phyloP scores from a whole-genome alignment of 345 rosid species.

The Aethionema arabicum region DNA sequence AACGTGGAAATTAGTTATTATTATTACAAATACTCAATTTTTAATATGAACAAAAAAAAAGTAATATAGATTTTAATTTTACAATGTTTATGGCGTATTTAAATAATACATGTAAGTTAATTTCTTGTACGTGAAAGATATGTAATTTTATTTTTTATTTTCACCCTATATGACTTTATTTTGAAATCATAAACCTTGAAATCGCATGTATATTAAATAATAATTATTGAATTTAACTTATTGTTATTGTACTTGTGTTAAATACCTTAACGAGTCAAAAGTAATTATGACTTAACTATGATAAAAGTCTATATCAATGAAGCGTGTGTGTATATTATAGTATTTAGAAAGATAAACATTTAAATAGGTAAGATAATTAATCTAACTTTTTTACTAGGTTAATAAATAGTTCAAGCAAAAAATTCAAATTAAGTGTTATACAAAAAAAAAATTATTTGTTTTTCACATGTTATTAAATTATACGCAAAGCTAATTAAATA shows the following conservation, averaged over 20 bases:
- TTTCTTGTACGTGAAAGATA: background rate
- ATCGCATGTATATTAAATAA: background rate
- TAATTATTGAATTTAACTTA: conserved; percentile 20
- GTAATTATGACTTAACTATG: conserved; percentile 17
- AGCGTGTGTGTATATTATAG: background rate
- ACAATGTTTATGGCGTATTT: too few species aligned
- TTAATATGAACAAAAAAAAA: too few species aligned
- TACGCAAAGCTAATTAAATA: conserved; percentile 22
- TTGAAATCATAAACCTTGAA: too few species aligned
- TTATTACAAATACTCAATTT: too few species aligned
- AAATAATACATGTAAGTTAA: too few species aligned
- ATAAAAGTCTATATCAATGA: conserved; percentile 4
- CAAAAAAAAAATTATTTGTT: too few species aligned
- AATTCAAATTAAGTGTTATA: background rate
- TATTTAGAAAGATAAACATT: too few species aligned
- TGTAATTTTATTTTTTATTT: background rate
- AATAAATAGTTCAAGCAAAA: background rate
- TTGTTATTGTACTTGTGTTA: conserved; percentile 26
- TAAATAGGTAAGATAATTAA: too few species aligned
- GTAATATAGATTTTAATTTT: too few species aligned
- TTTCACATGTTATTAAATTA: conserved; percentile 21
- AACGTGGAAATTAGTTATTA: too few species aligned
- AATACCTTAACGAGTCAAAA: conserved; percentile 5
- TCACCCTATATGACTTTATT: too few species aligned
- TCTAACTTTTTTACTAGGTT: background rate